A percentile compares a stretch with the other conserved stretches of the same genome.
Conservation (phyloP, 371 early-diverging fungal genomes). For the Smittium culicis region DNA sequence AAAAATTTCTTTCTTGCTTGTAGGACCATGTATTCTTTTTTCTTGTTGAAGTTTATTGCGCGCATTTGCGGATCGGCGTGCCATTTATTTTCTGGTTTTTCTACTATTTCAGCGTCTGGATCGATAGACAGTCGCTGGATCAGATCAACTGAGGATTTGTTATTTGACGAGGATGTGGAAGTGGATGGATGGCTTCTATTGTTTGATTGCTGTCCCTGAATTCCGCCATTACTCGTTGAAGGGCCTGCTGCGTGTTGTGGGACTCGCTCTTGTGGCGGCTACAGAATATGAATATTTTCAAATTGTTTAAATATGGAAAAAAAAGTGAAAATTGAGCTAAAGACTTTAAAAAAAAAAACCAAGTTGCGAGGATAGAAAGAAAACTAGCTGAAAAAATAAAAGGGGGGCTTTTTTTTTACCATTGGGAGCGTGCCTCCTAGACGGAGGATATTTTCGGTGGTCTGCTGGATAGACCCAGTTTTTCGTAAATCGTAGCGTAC, state of each 20-base stretch:
- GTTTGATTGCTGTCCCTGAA: too few relatives aligned
- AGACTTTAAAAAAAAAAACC: too few relatives aligned
- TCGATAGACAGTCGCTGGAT: conserved; percentile 14
- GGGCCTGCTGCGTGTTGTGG: too few relatives aligned
- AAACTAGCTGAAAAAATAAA: not conserved
- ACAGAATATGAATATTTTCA: too few relatives aligned
- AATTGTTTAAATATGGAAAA: too few relatives aligned
- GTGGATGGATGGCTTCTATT: too few relatives aligned
- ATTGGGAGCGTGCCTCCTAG: conserved; percentile 46
- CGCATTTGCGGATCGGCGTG: conserved; percentile 54
- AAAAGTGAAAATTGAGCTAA: too few relatives aligned
- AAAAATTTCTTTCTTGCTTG: conserved; percentile 43
- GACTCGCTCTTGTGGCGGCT: too few relatives aligned
- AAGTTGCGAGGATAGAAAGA: too few relatives aligned
- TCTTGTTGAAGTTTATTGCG: conserved; percentile 54
- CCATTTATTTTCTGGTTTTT: conserved; percentile 63
- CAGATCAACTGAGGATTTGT: conserved; percentile 24
- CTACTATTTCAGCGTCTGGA: conserved; percentile 20
- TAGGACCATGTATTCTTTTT: conserved; percentile 77
- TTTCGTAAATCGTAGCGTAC: conserved; percentile 69
- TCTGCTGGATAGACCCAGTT: conserved; percentile 73
- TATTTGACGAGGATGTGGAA: conserved; percentile 16
- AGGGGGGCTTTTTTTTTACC: conserved; percentile 12
- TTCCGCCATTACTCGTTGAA: too few relatives aligned
- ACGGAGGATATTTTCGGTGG: conserved; percentile 74